These are phyloP conservation scores for Alternaria conjuncta DNA, from an alignment of 2,329 filamentous ascomycete genomes.

Conservation along the genomic window DNA sequence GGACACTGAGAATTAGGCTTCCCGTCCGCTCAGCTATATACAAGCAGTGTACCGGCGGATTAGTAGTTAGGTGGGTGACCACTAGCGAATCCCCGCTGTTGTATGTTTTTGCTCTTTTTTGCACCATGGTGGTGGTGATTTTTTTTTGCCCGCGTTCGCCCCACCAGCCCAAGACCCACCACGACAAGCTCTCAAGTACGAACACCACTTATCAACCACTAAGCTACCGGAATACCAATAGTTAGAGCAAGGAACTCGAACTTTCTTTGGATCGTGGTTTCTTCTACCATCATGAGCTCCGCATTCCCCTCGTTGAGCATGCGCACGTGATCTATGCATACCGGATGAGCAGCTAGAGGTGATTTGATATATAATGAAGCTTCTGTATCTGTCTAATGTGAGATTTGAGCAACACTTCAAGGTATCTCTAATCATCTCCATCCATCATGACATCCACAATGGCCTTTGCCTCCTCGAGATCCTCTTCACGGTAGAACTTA, in stretches of 20 bases:
- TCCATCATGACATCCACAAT: constrained; percentile 9
- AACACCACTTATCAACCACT: background rate
- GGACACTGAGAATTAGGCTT: background rate
- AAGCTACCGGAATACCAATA: background rate
- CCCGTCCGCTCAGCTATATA: background rate
- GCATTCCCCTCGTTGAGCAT: background rate
- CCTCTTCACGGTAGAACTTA: constrained; percentile 22
- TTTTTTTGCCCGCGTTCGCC: background rate
- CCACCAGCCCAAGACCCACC: background rate
- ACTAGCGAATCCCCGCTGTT: background rate
- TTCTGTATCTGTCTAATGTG: background rate
- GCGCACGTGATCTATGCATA: background rate
- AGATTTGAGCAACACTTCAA: background rate
- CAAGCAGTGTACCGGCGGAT: background rate
- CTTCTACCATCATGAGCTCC: background rate
- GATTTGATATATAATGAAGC: background rate
- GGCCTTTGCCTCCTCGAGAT: constrained; percentile 15
- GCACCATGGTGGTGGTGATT: background rate
- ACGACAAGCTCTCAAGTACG: background rate
- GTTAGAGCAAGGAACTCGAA: too few species aligned
- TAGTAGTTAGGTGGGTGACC: background rate
- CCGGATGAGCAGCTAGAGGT: background rate
- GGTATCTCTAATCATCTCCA: background rate
- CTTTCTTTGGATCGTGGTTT: too few species aligned
- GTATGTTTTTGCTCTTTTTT: background rate